Evolutionary conservation across 2,329 filamentous ascomycete species (phyloP).

Genomic region (Neofusicoccum ribis): DNA sequence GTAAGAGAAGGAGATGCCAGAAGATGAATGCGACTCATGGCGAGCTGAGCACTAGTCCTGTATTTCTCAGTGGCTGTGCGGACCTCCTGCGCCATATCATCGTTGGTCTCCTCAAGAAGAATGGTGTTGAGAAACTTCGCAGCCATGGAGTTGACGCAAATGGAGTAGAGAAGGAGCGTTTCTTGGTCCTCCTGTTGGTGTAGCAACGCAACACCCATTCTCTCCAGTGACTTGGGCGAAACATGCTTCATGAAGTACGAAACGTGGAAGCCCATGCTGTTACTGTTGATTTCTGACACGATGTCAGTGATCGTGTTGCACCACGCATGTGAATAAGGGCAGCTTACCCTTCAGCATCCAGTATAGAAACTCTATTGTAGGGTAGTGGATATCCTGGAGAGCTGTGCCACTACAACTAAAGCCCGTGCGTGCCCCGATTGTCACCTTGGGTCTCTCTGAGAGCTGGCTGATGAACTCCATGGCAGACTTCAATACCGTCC

Average conservation of each 20-base stretch:
- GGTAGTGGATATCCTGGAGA: background rate
- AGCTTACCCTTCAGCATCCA: slow-evolving; percentile 3
- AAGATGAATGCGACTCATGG: slow-evolving; percentile 31
- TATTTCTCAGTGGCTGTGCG: slow-evolving; percentile 31
- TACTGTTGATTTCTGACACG: background rate
- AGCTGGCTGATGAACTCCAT: slow-evolving; percentile 1
- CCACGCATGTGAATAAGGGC: too few species aligned
- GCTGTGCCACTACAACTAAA: background rate
- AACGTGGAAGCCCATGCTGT: slow-evolving; percentile 6
- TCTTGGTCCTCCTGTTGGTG: slow-evolving; percentile 32
- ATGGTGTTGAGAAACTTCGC: slow-evolving; percentile 23
- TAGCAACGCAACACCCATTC: slow-evolving; percentile 32
- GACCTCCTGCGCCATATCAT: slow-evolving; percentile 27
- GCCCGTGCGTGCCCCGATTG: background rate
- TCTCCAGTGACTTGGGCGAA: slow-evolving; percentile 26
- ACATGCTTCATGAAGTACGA: background rate
- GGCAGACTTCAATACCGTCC: background rate
- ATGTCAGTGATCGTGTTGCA: background rate
- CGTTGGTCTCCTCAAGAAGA: slow-evolving; percentile 29
- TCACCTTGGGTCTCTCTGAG: background rate
- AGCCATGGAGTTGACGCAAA: slow-evolving; percentile 36
- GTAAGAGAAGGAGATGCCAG: slow-evolving; percentile 31
- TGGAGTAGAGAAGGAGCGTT: slow-evolving; percentile 32
- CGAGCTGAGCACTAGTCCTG: slow-evolving; percentile 31
- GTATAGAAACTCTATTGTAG: background rate